Conservation (phyloP, 805 yeast species). For the Nakazawaea laoshanensis region DNA sequence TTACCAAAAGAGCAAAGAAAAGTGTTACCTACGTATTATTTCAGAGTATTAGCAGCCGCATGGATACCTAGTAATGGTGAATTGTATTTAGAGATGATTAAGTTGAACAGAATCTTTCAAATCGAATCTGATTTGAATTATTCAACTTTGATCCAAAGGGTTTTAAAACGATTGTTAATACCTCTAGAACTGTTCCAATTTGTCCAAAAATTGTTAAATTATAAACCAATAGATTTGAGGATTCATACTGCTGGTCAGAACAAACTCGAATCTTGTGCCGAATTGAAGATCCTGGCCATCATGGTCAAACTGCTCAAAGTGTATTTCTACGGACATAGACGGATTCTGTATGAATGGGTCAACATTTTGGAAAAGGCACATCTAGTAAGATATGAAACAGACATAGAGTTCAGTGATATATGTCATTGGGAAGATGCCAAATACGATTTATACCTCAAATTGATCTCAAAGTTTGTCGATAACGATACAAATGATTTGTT, state of each 20-base stretch:
- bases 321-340: conserved; percentile 10
- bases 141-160: conserved; percentile 31
- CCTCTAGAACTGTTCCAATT: conserved; percentile 41
- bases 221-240: conserved; percentile 2
- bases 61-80: conserved; percentile 30
- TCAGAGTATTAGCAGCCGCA: conserved; percentile 29
- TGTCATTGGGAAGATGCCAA: conserved; percentile 39
- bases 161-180: conserved; percentile 32
- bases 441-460: conserved; percentile 37
- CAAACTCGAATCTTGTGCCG: conserved; percentile 11
- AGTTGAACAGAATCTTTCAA: neutral
- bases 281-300: conserved; percentile 2
- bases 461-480: conserved; percentile 31
- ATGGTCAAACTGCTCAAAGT: neutral
- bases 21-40: conserved; percentile 29
- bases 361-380: conserved; percentile 19
- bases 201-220: conserved; percentile 20
- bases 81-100: conserved; percentile 16
- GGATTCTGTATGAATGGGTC: conserved; percentile 22
- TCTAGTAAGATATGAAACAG: conserved; percentile 15
- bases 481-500: conserved; percentile 11
- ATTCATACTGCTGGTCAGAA: conserved; percentile 1
- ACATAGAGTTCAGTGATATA: conserved; percentile 25
- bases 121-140: conserved; percentile 17
- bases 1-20: conserved; percentile 30